phyloP scores from a whole-genome alignment of 805 yeast genomes.

The Cyberlindnera mississippiensis region DNA sequence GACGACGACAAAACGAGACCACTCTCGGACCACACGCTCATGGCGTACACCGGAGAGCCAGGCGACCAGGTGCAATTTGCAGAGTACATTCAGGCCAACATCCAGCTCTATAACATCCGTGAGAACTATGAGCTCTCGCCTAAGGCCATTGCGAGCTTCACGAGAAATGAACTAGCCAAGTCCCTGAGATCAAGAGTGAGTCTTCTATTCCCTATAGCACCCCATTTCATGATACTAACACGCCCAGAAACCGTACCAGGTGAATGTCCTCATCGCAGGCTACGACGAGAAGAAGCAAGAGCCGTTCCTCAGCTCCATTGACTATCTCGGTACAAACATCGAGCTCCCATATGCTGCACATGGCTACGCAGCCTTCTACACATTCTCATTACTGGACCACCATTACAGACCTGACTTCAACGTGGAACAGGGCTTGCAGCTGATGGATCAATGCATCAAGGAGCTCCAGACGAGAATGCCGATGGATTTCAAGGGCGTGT shows the following conservation, averaged over 20 bases:
- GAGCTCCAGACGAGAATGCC: constrained; percentile 88
- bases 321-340: constrained; percentile 88
- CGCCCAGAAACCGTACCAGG: constrained; percentile 82
- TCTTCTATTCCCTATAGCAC: too few relatives aligned
- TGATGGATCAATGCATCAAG: constrained; percentile 66
- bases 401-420: constrained; percentile 79
- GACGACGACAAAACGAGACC: constrained; percentile 77
- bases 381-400: constrained; percentile 84
- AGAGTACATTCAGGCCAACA: constrained; percentile 89
- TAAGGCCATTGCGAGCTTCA: constrained; percentile 80
- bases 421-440: constrained; percentile 70
- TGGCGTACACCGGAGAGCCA: constrained; percentile 93
- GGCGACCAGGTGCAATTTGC: constrained; percentile 91
- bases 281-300: constrained; percentile 53
- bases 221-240: too few relatives aligned
- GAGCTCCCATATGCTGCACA: constrained; percentile 96
- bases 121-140: constrained; percentile 80
- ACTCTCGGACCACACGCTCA: constrained; percentile 69
- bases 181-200: constrained; percentile 75
- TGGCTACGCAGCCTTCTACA: constrained; percentile 97
- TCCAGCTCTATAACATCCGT: constrained; percentile 82
- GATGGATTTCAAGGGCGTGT: constrained; percentile 87
- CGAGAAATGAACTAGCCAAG: constrained; percentile 83
- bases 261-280: constrained; percentile 86
- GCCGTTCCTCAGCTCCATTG: constrained; percentile 83